Percentiles rank a stretch among this genome's conserved stretches.
phyloP scores from a whole-genome alignment of 345 rosid species.

The Adansonia digitata region DNA sequence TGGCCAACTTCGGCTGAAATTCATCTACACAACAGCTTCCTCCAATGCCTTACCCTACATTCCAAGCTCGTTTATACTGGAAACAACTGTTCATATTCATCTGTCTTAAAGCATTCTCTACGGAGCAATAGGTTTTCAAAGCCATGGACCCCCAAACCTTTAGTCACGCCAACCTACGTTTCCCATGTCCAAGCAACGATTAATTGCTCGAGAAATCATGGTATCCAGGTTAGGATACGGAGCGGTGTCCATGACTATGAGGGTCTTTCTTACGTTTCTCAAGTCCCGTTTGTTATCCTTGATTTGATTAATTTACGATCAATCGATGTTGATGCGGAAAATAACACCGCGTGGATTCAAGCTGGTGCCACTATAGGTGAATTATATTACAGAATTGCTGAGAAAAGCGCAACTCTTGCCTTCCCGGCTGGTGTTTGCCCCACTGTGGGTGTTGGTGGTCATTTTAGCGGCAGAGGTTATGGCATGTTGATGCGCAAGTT shows the following conservation, averaged over 20 bases:
- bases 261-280: conserved; percentile 1
- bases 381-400: not conserved
- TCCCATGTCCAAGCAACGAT: not conserved
- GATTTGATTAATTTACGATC: not conserved
- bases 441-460: not conserved
- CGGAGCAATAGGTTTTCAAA: not conserved
- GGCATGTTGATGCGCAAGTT: conserved; percentile 4
- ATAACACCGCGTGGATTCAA: not conserved
- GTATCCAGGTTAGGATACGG: not conserved
- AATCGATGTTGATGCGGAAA: not conserved
- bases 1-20: not conserved
- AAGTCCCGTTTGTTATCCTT: not conserved
- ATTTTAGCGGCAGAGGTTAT: not conserved
- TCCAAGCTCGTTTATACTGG: too few relatives aligned
- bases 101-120: not conserved
- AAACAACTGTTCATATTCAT: conserved; percentile 10
- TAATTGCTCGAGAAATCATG: not conserved
- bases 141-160: not conserved
- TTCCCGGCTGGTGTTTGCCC: not conserved
- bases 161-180: not conserved
- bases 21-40: too few relatives aligned
- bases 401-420: not conserved
- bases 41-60: too few relatives aligned
- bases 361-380: not conserved
- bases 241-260: not conserved